These are phyloP conservation scores for Puccinia triticina DNA, from an alignment of 1,284 basidiomycete genomes.

Conservation along the genomic window DNA sequence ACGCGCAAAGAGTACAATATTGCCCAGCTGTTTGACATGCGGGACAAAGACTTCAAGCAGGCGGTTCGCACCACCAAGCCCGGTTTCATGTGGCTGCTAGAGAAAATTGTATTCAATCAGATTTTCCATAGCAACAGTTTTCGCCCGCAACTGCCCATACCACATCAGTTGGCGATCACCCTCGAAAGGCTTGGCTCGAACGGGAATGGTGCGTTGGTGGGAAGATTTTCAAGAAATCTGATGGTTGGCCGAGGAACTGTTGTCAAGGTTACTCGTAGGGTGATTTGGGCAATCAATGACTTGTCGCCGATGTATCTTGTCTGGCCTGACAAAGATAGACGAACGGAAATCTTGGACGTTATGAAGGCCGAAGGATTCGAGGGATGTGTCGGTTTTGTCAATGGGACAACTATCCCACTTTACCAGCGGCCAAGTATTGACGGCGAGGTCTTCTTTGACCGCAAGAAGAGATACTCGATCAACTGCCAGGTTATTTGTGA, in stretches of 20 bases:
- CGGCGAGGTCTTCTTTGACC: conserved; percentile 26
- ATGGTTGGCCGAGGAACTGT: conserved; percentile 16
- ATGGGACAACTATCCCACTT: conserved; percentile 17
- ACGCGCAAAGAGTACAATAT: background rate
- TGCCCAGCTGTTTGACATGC: background rate
- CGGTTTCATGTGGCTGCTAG: background rate
- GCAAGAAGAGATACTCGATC: conserved; percentile 10
- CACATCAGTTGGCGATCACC: background rate
- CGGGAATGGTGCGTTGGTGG: conserved; percentile 11
- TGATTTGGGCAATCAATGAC: background rate
- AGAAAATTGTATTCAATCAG: background rate
- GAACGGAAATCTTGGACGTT: background rate
- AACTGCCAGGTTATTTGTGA: conserved; percentile 14
- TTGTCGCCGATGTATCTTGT: background rate
- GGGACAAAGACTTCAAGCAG: conserved; percentile 13
- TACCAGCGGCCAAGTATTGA: conserved; percentile 9
- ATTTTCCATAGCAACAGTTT: background rate
- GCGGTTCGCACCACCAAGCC: background rate
- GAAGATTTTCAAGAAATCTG: background rate
- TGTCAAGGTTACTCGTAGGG: background rate
- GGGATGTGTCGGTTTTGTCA: background rate
- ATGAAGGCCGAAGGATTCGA: background rate
- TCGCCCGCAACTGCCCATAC: background rate
- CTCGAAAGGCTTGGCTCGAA: too few relatives aligned
- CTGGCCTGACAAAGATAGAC: background rate